Base-by-base conservation (phyloP, 805 yeast species). In the Kluyveromyces dobzhanskii region DNA sequence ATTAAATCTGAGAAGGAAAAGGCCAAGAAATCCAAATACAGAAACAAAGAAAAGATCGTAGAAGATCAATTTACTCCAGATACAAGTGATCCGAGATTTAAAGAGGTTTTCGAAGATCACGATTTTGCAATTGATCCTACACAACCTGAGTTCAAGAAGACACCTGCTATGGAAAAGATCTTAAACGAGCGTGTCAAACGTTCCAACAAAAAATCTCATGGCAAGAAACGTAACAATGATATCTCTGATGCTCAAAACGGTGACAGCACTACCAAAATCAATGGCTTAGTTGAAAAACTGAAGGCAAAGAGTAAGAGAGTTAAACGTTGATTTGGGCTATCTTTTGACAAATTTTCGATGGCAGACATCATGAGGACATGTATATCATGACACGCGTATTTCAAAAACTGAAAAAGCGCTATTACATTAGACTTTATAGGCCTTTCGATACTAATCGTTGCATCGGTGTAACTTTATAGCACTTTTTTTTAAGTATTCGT, bases 61-160 rank as follows among this genome's bases (percentile, higher is more conserved):
- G 79, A 75, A 39, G 76, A 71, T 43, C 62, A 61, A 28, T 80
- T 84, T 60, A 67, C 73, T 47, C 74, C 87, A 32, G 87, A 85
- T 52, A 74, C 85, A 53, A 67, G 69, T 30, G 98, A 92, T 68
- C 78, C 82, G 12, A 80, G 98, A 65, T 92, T 92, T 68, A 71
- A 71, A 34, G 94, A 82, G 47, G 69, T 87, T 46, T 85, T 80
- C 54, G 86, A 86, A 52, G 80, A 77, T 45, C 95, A 85, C 46
- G 92, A 82, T 45, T 92, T 77, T 62, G 96, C 96, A 10, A 87
- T 94, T 56, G 98, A 94, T 62, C 94, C 97, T 17, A 80, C 94
- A 16, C 78, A 72, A 54, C 83, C 94, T n/a, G 95, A 85, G 57
- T 90, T 75, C 69, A 87, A 84, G 65, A 77, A 80, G 61, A 88